Percentiles rank a stretch among this genome's conserved stretches.
Conservation (phyloP, 768 basidiomycete genomes). For the Russula griseocarnosa region DNA sequence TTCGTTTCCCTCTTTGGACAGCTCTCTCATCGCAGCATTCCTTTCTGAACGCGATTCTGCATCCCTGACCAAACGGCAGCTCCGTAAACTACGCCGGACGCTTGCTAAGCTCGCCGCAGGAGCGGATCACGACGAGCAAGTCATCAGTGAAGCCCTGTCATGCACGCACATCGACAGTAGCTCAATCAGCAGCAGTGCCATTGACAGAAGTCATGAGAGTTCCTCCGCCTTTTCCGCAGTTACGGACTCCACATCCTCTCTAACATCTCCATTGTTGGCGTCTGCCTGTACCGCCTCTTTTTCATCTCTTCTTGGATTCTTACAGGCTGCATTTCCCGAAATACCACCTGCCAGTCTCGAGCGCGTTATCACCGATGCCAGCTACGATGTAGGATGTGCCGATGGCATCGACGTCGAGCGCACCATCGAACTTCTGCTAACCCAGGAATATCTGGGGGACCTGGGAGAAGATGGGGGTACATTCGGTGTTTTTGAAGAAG, state of each 20-base stretch:
- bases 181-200: slow-evolving; percentile 32
- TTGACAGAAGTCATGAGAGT: slow-evolving; percentile 29
- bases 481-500: slow-evolving; percentile 37
- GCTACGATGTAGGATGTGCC: slow-evolving; percentile 31
- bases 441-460: slow-evolving; percentile 59
- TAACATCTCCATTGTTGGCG: slow-evolving; percentile 44
- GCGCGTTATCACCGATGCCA: slow-evolving; percentile 45
- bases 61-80: slow-evolving; percentile 38
- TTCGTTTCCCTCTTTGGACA: slow-evolving; percentile 74
- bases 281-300: slow-evolving; percentile 43
- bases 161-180: slow-evolving; percentile 26
- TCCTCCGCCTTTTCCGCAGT: neutral
- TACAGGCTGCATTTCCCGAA: slow-evolving; percentile 65
- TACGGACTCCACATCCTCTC: slow-evolving; percentile 34
- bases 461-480: slow-evolving; percentile 56
- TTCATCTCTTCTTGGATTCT: slow-evolving; percentile 62
- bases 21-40: slow-evolving; percentile 66
- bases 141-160: slow-evolving; percentile 26
- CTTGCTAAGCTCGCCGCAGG: slow-evolving; percentile 57
- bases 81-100: slow-evolving; percentile 47
- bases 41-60: slow-evolving; percentile 53
- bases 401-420: slow-evolving; percentile 60
- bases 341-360: slow-evolving; percentile 45
- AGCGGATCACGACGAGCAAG: slow-evolving; percentile 45
- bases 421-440: slow-evolving; percentile 57